A percentile compares a stretch with the other conserved stretches of the same genome.
phyloP scores from a whole-genome alignment of 2,329 filamentous ascomycete species.

The Zymoseptoria crescenta region DNA sequence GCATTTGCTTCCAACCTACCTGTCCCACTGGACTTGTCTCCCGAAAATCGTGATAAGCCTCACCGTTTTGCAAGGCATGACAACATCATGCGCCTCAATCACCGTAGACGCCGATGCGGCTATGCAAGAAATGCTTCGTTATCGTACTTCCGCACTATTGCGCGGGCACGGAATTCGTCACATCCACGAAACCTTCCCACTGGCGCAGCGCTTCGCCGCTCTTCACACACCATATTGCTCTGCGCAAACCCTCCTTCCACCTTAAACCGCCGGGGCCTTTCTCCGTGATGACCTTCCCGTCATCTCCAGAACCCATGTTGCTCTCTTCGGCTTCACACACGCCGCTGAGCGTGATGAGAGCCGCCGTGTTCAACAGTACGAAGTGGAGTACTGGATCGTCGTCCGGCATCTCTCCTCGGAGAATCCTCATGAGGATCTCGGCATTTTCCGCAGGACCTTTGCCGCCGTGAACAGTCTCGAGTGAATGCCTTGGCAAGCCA shows the following conservation, averaged over 20 bases:
- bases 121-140: background rate
- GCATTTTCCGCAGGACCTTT: slow-evolving; percentile 85
- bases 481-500: slow-evolving; percentile 65
- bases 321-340: slow-evolving; percentile 78
- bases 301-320: slow-evolving; percentile 70
- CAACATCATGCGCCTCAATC: background rate
- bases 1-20: no score
- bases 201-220: slow-evolving; percentile 80
- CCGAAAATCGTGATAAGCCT: no score
- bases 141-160: background rate
- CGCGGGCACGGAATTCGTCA: slow-evolving; percentile 50
- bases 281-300: slow-evolving; percentile 72
- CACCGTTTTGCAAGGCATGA: no score
- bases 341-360: slow-evolving; percentile 76
- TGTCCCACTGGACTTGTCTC: no score
- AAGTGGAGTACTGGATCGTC: slow-evolving; percentile 87
- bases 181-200: slow-evolving; percentile 75
- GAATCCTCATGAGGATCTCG: slow-evolving; percentile 66
- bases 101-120: background rate
- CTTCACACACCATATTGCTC: slow-evolving; percentile 79
- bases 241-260: slow-evolving; percentile 90
- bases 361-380: slow-evolving; percentile 87
- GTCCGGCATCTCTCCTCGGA: slow-evolving; percentile 62
- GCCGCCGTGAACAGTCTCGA: slow-evolving; percentile 72
- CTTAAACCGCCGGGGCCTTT: slow-evolving; percentile 75